These are phyloP conservation scores for Auricularia sp. DNA, from an alignment of 768 basidiomycete species.

Conservation along the genomic window DNA sequence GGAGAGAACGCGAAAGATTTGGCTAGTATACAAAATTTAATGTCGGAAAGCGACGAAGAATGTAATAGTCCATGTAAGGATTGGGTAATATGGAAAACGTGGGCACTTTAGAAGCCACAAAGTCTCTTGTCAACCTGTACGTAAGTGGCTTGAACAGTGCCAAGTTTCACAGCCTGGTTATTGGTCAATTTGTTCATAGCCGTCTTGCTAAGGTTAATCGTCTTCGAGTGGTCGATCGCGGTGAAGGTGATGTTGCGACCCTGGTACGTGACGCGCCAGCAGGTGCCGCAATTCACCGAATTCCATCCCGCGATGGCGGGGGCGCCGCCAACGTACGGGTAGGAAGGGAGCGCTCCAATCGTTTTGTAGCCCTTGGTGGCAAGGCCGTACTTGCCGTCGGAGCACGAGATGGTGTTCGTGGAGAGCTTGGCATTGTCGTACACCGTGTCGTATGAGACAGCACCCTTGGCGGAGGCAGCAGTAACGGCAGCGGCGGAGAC, in stretches of 20 bases:
- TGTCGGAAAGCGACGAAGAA: no score
- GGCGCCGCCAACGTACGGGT: not conserved
- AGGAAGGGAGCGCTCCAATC: conserved; percentile 7
- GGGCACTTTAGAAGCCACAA: not conserved
- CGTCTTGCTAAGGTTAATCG: conserved; percentile 10
- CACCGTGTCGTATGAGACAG: conserved; percentile 17
- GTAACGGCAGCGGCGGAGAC: not conserved
- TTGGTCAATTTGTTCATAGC: conserved; percentile 13
- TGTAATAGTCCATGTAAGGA: no score
- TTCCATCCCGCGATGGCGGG: conserved; percentile 14
- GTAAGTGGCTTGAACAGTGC: conserved; percentile 8
- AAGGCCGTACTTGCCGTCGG: conserved; percentile 44
- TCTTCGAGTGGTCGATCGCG: no score
- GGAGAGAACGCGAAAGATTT: no score
- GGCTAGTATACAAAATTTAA: no score
- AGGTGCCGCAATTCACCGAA: conserved; percentile 24
- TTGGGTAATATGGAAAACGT: no score
- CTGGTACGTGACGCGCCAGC: conserved; percentile 24
- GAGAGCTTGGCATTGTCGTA: conserved; percentile 31
- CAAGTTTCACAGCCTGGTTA: conserved; percentile 12
- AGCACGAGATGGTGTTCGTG: conserved; percentile 38
- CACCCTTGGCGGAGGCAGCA: conserved; percentile 17
- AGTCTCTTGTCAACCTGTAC: conserved; percentile 3
- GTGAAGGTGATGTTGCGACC: not conserved
- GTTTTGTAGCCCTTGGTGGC: conserved; percentile 20